Conservation (phyloP, 1,139 yeast genomes). For the Pichia sp. region DNA sequence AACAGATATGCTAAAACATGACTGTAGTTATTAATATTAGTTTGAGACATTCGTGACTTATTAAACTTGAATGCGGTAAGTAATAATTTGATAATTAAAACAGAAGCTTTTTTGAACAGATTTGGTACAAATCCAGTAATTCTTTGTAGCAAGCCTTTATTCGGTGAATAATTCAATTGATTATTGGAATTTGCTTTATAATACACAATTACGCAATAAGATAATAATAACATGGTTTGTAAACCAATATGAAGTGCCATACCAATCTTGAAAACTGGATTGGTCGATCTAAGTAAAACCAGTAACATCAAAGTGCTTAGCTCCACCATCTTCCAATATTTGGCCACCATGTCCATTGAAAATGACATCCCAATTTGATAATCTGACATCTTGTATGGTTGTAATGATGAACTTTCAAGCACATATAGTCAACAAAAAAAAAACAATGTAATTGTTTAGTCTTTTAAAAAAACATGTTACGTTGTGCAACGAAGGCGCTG, state of each 20-base stretch:
- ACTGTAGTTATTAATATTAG: neutral
- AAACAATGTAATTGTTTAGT: neutral
- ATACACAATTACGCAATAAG: constrained; percentile 22
- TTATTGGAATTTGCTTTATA: constrained; percentile 11
- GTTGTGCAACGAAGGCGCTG: neutral
- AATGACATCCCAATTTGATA: neutral
- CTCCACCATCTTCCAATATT: constrained; percentile 12
- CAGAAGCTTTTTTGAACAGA: constrained; percentile 16
- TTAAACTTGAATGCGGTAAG: neutral
- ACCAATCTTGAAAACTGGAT: constrained; percentile 24
- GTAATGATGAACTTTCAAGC: neutral
- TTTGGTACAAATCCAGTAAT: constrained; percentile 19
- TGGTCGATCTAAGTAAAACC: constrained; percentile 16
- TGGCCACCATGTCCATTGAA: constrained; percentile 4
- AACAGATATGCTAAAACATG: constrained; percentile 21
- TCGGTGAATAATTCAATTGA: neutral
- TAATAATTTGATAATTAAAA: neutral
- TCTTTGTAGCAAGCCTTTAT: constrained; percentile 14
- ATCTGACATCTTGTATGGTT: neutral
- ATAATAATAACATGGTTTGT: constrained; percentile 14
- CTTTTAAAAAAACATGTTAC: neutral
- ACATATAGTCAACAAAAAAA: neutral
- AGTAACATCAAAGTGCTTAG: constrained; percentile 10
- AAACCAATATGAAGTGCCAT: constrained; percentile 26
- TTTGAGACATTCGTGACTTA: neutral